These are phyloP conservation scores for Sporothrix pseudoabietina DNA, from an alignment of 2,329 filamentous ascomycete genomes.

Conservation along the genomic window DNA sequence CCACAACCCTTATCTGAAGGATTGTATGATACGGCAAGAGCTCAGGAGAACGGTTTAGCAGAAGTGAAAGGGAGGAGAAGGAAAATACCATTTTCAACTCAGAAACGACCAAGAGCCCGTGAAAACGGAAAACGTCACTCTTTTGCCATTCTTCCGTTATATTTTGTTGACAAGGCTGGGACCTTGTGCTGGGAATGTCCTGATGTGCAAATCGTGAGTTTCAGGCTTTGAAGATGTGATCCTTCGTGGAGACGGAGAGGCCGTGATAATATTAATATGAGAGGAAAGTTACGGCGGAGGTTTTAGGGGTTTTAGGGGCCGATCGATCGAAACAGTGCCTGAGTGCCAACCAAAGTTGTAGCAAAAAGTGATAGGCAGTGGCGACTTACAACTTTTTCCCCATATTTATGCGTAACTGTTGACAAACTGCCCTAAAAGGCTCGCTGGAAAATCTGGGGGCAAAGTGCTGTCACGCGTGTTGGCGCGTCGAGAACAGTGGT, in stretches of 20 bases:
- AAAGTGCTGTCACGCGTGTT: conserved; percentile 18
- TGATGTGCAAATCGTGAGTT: conserved; percentile 16
- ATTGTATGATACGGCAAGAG: neutral
- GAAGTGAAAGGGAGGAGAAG: too few species aligned
- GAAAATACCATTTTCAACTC: neutral
- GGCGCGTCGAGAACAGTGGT: neutral
- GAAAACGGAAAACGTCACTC: neutral
- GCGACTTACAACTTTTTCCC: neutral
- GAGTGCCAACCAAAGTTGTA: neutral
- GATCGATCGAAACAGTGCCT: neutral
- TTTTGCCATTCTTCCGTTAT: neutral
- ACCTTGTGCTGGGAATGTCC: neutral
- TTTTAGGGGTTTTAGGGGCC: neutral
- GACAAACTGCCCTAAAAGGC: neutral
- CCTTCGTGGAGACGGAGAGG: neutral
- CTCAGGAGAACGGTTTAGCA: neutral
- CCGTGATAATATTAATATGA: neutral
- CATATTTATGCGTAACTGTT: neutral
- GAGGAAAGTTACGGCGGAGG: too few species aligned
- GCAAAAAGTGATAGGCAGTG: neutral
- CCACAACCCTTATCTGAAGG: neutral
- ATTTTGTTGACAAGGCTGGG: neutral
- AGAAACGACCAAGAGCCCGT: conserved; percentile 23
- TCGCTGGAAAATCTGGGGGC: neutral
- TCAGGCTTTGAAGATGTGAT: conserved; percentile 7